Conservation (phyloP, 2,329 filamentous ascomycete species). For the Fusarium stilboides region DNA sequence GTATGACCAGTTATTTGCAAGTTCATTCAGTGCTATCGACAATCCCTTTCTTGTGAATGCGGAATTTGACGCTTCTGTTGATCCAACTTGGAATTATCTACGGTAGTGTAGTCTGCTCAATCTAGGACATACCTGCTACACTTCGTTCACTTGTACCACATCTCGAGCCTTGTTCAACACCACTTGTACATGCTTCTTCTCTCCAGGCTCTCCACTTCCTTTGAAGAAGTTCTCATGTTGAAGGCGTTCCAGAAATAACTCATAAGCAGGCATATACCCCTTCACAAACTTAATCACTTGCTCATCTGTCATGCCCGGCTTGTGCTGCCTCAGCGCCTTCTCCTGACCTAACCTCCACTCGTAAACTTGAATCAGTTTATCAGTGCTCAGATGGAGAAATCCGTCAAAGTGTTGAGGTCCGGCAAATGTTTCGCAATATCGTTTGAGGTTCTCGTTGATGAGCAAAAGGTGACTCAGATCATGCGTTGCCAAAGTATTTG, state of each 20-base stretch:
- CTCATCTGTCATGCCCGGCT: slow-evolving; percentile 47
- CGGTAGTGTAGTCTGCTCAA: slow-evolving; percentile 22
- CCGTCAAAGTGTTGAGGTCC: slow-evolving; percentile 43
- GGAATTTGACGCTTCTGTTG: slow-evolving; percentile 53
- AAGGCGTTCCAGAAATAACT: slow-evolving; percentile 42
- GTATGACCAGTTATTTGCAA: slow-evolving; percentile 55
- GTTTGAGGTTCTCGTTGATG: slow-evolving; percentile 45
- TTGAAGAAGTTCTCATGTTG: slow-evolving; percentile 40
- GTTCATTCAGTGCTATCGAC: slow-evolving; percentile 54
- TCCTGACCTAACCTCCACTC: slow-evolving; percentile 46
- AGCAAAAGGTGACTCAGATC: slow-evolving; percentile 34
- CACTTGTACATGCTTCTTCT: slow-evolving; percentile 35
- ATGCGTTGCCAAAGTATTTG: slow-evolving; percentile 39
- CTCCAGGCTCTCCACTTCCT: background rate
- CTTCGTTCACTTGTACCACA: slow-evolving; percentile 28
- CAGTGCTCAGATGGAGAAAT: slow-evolving; percentile 45
- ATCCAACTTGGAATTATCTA: slow-evolving; percentile 53
- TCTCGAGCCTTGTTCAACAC: slow-evolving; percentile 24
- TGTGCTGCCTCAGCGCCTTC: slow-evolving; percentile 35
- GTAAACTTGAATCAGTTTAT: slow-evolving; percentile 43
- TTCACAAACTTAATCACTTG: slow-evolving; percentile 44
- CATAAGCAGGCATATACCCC: slow-evolving; percentile 49
- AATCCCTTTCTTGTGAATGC: slow-evolving; percentile 54
- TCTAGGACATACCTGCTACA: background rate
- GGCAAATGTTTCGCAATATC: slow-evolving; percentile 37